Percentiles rank a stretch among this genome's conserved stretches.
Conservation (phyloP, 352 stramenopile genomes). For the Globisporangium perplexum region DNA sequence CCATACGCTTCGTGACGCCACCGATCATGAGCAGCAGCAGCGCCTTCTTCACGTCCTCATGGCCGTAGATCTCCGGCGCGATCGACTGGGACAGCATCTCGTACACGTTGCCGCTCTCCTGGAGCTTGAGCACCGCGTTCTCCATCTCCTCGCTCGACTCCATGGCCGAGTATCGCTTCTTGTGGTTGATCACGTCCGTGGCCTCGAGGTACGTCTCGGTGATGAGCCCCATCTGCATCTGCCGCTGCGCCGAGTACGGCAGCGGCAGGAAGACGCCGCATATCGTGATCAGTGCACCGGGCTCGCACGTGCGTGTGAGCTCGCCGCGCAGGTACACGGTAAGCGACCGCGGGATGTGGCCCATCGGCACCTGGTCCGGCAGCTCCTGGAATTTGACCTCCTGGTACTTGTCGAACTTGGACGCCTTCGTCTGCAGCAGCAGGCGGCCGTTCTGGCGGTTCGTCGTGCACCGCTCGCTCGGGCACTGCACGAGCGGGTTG, state of each 20-base stretch:
- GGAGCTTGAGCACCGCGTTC: constrained; percentile 57
- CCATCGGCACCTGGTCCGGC: constrained; percentile 95
- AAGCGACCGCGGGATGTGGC: constrained; percentile 94
- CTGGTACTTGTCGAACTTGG: constrained; percentile 99
- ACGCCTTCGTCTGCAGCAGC: constrained; percentile 95
- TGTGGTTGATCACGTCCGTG: constrained; percentile 94
- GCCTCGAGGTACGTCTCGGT: constrained; percentile 97
- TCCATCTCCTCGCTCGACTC: constrained; percentile 84
- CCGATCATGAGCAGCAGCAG: constrained; percentile 97
- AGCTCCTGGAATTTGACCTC: constrained; percentile 97
- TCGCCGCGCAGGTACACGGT: constrained; percentile 91
- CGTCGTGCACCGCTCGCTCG: constrained; percentile 81
- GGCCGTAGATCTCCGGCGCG: constrained; percentile 99
- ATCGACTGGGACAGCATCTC: constrained; percentile 93
- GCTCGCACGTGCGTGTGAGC: constrained; percentile 90
- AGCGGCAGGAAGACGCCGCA: constrained; percentile 95
- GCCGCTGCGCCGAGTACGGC: constrained; percentile 88
- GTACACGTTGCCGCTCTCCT: constrained; percentile 86
- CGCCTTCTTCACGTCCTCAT: constrained; percentile 99
- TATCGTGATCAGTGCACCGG: constrained; percentile 96
- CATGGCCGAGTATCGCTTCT: constrained; percentile 96
- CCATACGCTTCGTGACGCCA: constrained; percentile 86
- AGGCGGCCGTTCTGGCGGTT: constrained; percentile 81
- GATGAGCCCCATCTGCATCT: constrained; percentile 96
- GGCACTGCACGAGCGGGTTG: constrained; percentile 91